Conservation (phyloP, 2,329 filamentous ascomycete genomes). For the Ascochyta lentis region DNA sequence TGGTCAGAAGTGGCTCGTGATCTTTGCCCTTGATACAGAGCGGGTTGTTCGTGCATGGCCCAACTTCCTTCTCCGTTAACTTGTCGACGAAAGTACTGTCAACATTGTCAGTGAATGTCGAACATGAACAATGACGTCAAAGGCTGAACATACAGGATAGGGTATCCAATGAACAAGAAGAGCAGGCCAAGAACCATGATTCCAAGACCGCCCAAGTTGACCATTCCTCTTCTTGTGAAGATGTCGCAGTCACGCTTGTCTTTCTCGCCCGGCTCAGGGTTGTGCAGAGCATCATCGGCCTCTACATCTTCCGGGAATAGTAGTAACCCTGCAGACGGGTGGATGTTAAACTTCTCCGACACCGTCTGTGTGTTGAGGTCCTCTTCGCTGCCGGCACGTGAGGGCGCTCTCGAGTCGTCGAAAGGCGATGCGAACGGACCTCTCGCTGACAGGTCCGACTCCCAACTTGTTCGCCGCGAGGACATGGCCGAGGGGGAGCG, state of each 20-base stretch:
- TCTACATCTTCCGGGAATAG: constrained; percentile 76
- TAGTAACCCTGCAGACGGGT: constrained; percentile 69
- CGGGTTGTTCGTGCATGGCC: constrained; percentile 52
- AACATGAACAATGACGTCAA: neutral
- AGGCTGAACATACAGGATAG: constrained; percentile 66
- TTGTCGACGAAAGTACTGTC: constrained; percentile 64
- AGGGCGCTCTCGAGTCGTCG: constrained; percentile 65
- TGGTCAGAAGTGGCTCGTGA: constrained; percentile 61
- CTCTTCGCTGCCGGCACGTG: constrained; percentile 68
- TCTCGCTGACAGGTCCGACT: constrained; percentile 64
- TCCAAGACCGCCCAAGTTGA: constrained; percentile 69
- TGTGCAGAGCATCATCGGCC: constrained; percentile 75
- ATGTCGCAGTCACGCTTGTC: constrained; percentile 68
- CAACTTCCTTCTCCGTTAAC: constrained; percentile 43
- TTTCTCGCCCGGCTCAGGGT: constrained; percentile 70
- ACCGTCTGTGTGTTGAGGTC: constrained; percentile 75
- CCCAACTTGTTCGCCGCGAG: constrained; percentile 70
- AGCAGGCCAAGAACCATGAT: constrained; percentile 67
- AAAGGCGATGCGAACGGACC: constrained; percentile 62
- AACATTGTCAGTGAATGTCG: constrained; percentile 19
- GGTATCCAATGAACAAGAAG: constrained; percentile 72
- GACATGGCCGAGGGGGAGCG: constrained; percentile 62
- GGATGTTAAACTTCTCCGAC: constrained; percentile 75
- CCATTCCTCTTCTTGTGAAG: constrained; percentile 67
- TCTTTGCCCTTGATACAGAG: constrained; percentile 59